phyloP scores from a whole-genome alignment of 108 stramenopile species.

The Discostella pseudostelligera region DNA sequence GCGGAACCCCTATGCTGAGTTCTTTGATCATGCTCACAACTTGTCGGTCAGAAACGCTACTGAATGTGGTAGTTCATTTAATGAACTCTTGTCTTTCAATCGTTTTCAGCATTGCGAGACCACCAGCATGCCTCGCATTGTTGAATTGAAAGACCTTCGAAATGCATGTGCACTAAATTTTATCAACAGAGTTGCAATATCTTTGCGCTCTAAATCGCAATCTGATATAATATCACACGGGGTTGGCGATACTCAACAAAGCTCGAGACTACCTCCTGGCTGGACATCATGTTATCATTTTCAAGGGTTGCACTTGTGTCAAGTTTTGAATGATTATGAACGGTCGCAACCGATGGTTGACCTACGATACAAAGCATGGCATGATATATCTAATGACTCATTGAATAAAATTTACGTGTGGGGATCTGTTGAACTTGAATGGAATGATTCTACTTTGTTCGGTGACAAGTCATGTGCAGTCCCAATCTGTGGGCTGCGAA shows the following conservation, averaged over 20 bases:
- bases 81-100: constrained; percentile 13
- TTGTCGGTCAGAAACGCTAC: constrained; percentile 1
- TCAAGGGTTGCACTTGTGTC: constrained; percentile 20
- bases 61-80: constrained; percentile 30
- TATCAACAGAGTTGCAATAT: constrained; percentile 12
- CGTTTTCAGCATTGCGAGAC: constrained; percentile 4
- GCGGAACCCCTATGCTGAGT: constrained; percentile 78
- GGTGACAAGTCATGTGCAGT: constrained; percentile 12
- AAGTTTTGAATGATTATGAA: constrained; percentile 23
- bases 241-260: neutral
- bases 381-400: constrained; percentile 16
- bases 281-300: constrained; percentile 33
- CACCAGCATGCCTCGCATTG: constrained; percentile 21
- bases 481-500: constrained; percentile 20
- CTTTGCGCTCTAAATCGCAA: constrained; percentile 4
- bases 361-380: constrained; percentile 6
- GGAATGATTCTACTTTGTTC: neutral
- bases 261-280: constrained; percentile 17
- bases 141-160: constrained; percentile 23
- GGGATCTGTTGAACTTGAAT: constrained; percentile 7
- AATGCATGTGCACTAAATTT: constrained; percentile 40
- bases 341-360: constrained; percentile 3
- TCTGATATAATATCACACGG: neutral
- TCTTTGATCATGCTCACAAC: constrained; percentile 73
- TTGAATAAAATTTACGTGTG: constrained; percentile 20